These are phyloP conservation scores for Cadophora sp. DNA, from an alignment of 2,329 filamentous ascomycete species.

Conservation along the genomic window DNA sequence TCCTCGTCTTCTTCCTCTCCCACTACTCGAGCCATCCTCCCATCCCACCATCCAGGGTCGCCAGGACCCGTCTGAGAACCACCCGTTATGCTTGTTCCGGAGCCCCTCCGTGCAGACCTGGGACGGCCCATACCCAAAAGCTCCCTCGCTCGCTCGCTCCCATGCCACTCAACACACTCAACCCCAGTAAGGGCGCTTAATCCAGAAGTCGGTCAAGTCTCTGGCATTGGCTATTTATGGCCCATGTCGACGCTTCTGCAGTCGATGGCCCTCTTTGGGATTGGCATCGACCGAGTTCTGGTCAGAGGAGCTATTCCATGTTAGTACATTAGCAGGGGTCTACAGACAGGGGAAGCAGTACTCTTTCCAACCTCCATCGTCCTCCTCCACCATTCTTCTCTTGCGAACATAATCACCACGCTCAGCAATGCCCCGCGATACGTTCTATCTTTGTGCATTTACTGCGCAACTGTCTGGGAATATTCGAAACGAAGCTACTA, in stretches of 20 bases:
- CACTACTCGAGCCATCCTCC: no score
- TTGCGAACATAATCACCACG: constrained; percentile 35
- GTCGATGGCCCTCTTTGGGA: constrained; percentile 19
- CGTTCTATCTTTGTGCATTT: constrained; percentile 43
- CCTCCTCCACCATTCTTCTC: constrained; percentile 31
- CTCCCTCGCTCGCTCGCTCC: neutral
- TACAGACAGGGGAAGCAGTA: constrained; percentile 19
- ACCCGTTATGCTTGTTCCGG: constrained; percentile 10
- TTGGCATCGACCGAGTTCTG: constrained; percentile 18
- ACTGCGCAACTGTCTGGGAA: constrained; percentile 37
- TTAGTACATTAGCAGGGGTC: constrained; percentile 14
- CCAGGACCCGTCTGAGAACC: constrained; percentile 4
- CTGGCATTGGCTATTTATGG: constrained; percentile 22
- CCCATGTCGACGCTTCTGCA: constrained; percentile 20
- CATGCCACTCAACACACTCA: constrained; percentile 3
- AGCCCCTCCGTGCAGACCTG: constrained; percentile 14
- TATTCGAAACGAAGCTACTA: constrained; percentile 36
- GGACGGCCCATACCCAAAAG: constrained; percentile 9
- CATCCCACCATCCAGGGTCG: neutral
- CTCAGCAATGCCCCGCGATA: constrained; percentile 44
- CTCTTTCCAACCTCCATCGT: constrained; percentile 26
- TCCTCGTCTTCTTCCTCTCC: neutral
- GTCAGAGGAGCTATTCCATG: constrained; percentile 19
- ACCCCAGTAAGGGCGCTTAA: constrained; percentile 9
- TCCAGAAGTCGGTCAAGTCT: constrained; percentile 3